These are phyloP conservation scores for Penstemon newberryi DNA, from an alignment of 257 asterid genomes.

Conservation along the genomic window DNA sequence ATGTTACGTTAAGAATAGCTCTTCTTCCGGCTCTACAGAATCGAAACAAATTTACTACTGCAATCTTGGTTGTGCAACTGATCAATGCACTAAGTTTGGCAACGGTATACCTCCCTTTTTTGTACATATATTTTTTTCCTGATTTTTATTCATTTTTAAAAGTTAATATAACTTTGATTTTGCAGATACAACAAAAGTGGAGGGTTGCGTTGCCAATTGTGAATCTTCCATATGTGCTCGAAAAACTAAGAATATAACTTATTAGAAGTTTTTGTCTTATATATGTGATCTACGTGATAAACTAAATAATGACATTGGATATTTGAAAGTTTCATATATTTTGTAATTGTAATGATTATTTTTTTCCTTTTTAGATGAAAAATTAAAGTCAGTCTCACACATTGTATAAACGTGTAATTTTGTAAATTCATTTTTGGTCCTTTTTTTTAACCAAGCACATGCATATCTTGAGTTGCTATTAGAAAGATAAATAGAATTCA, in stretches of 20 bases:
- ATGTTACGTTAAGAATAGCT: not conserved
- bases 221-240: not conserved
- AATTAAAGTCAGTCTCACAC: no score
- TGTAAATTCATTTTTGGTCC: no score
- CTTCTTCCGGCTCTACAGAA: not conserved
- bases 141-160: not conserved
- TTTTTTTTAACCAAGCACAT: no score
- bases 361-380: no score
- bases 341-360: no score
- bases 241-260: not conserved
- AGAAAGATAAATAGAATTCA: no score
- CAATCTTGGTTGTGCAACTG: conserved; percentile 30
- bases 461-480: no score
- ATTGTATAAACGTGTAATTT: no score
- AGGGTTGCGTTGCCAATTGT: not conserved
- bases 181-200: conserved; percentile 19
- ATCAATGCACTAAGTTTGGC: conserved; percentile 20
- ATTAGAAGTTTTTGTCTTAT: no score
- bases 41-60: conserved; percentile 10
- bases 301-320: no score
- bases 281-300: not conserved
- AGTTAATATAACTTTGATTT: not conserved
- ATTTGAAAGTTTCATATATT: no score
- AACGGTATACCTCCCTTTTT: conserved; percentile 21
- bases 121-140: not conserved